A percentile compares a stretch with the other conserved stretches of the same genome.
phyloP scores from a whole-genome alignment of 106 monocot genomes.

The Allium sativum region DNA sequence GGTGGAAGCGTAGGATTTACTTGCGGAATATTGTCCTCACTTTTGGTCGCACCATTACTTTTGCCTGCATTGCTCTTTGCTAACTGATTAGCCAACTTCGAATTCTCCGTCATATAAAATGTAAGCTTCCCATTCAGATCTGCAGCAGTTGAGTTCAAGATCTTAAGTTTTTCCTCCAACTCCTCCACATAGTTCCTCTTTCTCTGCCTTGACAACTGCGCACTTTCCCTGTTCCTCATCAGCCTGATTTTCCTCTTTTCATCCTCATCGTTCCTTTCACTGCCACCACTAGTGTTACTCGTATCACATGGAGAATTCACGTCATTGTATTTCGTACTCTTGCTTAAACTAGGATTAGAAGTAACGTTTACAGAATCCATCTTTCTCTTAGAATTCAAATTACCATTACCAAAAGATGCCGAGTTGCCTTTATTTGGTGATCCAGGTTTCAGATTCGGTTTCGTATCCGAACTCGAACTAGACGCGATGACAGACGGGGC shows the following conservation, averaged over 20 bases:
- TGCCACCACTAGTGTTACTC: too few relatives aligned
- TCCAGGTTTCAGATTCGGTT: background rate
- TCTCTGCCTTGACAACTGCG: slow-evolving; percentile 65
- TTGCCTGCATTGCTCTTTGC: slow-evolving; percentile 1
- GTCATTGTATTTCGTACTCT: too few relatives aligned
- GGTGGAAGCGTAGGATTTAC: slow-evolving; percentile 10
- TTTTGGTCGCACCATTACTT: too few relatives aligned
- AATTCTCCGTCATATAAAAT: slow-evolving; percentile 51
- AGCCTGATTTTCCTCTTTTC: slow-evolving; percentile 42
- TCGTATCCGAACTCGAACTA: slow-evolving; percentile 4
- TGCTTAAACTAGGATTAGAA: background rate
- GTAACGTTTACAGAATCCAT: background rate
- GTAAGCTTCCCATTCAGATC: slow-evolving; percentile 59
- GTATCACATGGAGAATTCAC: too few relatives aligned
- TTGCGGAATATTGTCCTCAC: background rate
- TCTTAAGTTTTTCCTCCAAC: slow-evolving; percentile 51
- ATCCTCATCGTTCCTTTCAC: slow-evolving; percentile 23
- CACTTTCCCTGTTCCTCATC: slow-evolving; percentile 64
- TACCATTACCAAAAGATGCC: slow-evolving; percentile 19
- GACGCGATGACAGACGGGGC: background rate
- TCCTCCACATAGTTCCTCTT: slow-evolving; percentile 73
- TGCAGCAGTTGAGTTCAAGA: slow-evolving; percentile 41
- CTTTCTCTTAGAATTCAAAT: background rate
- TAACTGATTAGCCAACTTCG: slow-evolving; percentile 30
- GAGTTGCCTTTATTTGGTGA: slow-evolving; percentile 22